Conservation (phyloP, 371 early-diverging fungal species). For the Ordospora colligata region DNA sequence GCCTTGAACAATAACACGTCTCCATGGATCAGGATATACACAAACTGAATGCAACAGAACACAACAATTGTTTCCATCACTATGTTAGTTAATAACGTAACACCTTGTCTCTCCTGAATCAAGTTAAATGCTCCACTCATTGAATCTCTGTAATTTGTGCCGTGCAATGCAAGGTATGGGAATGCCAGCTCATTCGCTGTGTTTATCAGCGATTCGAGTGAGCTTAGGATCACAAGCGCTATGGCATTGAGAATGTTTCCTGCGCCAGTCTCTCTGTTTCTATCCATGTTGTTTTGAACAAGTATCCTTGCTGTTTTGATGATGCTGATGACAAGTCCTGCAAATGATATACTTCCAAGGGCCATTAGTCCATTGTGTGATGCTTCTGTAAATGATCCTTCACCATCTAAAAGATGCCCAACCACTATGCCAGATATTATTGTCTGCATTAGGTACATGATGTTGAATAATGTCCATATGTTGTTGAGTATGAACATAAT, state of each 20-base stretch:
- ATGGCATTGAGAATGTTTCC: neutral
- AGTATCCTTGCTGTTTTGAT: constrained; percentile 19
- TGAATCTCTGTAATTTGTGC: constrained; percentile 12
- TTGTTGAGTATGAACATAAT: constrained; percentile 20
- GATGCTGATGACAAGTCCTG: constrained; percentile 22
- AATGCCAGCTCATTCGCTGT: constrained; percentile 8
- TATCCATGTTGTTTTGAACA: neutral
- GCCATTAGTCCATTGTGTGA: constrained; percentile 5
- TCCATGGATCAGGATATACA: neutral
- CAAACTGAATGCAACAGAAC: neutral
- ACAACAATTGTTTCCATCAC: neutral
- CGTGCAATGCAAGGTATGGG: constrained; percentile 30
- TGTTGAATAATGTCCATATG: constrained; percentile 31
- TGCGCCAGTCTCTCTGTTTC: neutral
- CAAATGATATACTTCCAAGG: constrained; percentile 33
- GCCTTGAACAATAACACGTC: neutral
- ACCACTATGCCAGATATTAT: constrained; percentile 15
- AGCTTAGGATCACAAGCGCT: neutral
- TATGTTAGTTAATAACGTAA: neutral
- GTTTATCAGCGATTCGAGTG: constrained; percentile 8
- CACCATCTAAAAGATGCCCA: neutral
- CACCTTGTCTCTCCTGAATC: neutral
- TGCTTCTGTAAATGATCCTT: neutral
- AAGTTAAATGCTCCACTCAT: constrained; percentile 4
- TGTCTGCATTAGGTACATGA: constrained; percentile 24